Evolutionary conservation across 352 stramenopile species (phyloP), one percentile per base, ranked within the genome.

Genomic region (Blastocystis sp.): DNA sequence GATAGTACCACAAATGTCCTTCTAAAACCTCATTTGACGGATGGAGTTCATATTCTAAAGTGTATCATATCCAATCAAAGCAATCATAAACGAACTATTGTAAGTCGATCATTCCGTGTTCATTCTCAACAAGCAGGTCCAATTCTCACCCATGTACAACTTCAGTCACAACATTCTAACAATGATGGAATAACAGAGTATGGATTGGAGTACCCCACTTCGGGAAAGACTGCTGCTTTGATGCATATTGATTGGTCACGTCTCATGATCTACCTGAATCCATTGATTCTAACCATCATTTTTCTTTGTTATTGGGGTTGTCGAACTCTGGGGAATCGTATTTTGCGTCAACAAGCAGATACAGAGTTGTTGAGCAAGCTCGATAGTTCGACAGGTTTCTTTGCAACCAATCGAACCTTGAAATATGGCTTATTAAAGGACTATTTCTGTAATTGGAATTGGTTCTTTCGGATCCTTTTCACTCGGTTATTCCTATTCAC

Each of bases 221-320:
- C 71, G 3, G n/a, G 1, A 4, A 21, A 39, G 12, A 59, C 51
- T 0, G 16, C 1, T 3, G 21, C 65, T 1, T 1, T 83, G 1
- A 83, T 83, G 71, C 39, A 67, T 27, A 83, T 56, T 32, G 46
- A 83, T 29, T 83, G 71, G 71, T 83, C 71, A 37, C 51, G 29
- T 67, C 27, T 63, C 51, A 83, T 83, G 71, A 32, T 65, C 24
- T 11, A 52, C 43, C 49, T 83, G 27, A 83, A 83, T 21, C 42
- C 46, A 6, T 24, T 83, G 11, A 83, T 83, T 43, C 12, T 65
- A n/a, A 7, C 14, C 14, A 83, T 83, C 49, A 66, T 66, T n/a
- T 6, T 83, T 27, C 5, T 42, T 5, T 83, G 39, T 42, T 83
- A 66, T 24, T 67, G 49, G 24, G 7, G 21, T 16, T 63, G 12